A percentile compares a stretch with the other conserved stretches of the same genome.
phyloP scores from a whole-genome alignment of 1,284 basidiomycete genomes.

The Puccinia triticina region DNA sequence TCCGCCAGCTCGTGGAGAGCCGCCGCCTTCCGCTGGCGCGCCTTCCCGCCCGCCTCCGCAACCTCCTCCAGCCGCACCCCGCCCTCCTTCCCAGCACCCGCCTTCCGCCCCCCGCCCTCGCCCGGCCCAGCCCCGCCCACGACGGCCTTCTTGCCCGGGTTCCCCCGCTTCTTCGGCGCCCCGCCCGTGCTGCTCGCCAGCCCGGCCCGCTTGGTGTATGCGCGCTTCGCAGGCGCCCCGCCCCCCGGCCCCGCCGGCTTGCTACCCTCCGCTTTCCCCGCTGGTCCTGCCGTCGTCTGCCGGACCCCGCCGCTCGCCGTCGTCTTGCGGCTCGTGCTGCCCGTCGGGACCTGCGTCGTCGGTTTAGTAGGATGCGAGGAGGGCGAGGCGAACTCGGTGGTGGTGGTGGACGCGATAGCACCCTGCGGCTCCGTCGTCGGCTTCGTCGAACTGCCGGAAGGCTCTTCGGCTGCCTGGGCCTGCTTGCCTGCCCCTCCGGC shows the following conservation, averaged over 20 bases:
- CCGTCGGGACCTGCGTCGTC: neutral
- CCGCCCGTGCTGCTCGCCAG: neutral
- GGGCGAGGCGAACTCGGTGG: neutral
- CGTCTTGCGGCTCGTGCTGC: neutral
- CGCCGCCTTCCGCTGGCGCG: neutral
- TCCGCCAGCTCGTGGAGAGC: neutral
- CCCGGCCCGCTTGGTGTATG: slow-evolving; percentile 45
- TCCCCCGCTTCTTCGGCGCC: slow-evolving; percentile 1
- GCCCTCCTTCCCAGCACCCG: neutral
- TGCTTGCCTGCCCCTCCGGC: neutral
- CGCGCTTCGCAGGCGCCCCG: neutral
- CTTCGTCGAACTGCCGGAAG: neutral
- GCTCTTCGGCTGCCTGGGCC: neutral
- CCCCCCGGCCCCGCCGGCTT: neutral
- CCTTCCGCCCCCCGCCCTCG: neutral
- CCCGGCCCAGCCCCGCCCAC: neutral
- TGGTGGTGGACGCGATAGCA: no score
- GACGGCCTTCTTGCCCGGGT: slow-evolving; percentile 17
- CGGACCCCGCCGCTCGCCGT: neutral
- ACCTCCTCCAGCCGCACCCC: slow-evolving; percentile 8
- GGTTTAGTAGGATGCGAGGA: neutral
- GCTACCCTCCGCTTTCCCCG: no score
- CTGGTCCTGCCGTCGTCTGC: neutral
- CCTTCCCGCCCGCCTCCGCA: neutral
- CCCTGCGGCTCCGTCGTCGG: no score